Base-by-base conservation (phyloP, 371 early-diverging fungal genomes). In the Chytridium lagenaria region DNA sequence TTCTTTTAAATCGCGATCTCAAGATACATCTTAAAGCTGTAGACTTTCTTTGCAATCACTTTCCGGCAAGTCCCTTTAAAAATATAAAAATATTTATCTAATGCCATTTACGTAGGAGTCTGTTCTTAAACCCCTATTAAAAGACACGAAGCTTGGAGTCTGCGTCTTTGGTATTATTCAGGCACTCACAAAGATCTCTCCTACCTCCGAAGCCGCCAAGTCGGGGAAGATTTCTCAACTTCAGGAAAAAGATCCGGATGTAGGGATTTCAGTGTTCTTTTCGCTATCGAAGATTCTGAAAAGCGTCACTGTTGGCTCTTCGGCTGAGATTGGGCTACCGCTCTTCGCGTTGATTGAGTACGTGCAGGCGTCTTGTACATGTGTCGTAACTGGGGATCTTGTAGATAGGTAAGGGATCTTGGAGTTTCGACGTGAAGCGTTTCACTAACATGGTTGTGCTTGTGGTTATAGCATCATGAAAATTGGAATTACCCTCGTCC, bases 101-200 rank as follows among this genome's bases (percentile, higher is more conserved):
- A 12, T n/a, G n/a, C n/a, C n/a, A 44, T 5, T n/a, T 52, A 5
- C 5, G 5, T 52, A 52, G 55, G 55, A 52, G 55, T 5, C 12
- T 5, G 5, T 52, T 22, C 5, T 52, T 5, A 52, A 52, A 52
- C 12, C 55, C n/a, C 16, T 23, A 12, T 5, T 52, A n/a, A 52
- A 52, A 52, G 55, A 52, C 5, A 52, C 55, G 5, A 52, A 52
- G 55, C 55, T 52, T 5, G 55, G 55, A 10, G 55, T 52, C 16
- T 52, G 55, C 26, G 26, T 52, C n/a, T 52, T 52, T 52, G 55
- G 55, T 26, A 7, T 52, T 52, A 23, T 52, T 52, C 55, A 52
- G 26, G 55, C 55, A 15, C 5, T 52, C 5, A 15, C 55, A n/a
- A 52, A 26, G 26, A 26, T 52, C 23, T 23, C 55, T 22, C 26